Evolutionary conservation across 176 grass and related monocot species (phyloP).

Genomic region (Urochloa ruziziensis): DNA sequence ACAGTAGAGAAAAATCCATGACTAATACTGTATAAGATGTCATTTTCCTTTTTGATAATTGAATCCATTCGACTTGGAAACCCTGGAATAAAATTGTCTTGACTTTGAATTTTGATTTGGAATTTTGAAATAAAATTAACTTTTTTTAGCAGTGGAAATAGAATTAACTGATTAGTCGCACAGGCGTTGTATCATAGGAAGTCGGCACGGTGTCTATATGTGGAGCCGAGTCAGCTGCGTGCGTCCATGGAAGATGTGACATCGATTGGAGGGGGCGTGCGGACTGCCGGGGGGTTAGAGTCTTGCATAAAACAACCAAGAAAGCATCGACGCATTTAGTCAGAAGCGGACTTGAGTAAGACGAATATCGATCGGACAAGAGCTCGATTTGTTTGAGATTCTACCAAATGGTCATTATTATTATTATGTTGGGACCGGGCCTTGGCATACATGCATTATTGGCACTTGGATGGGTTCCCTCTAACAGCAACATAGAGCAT

Average conservation of each 20-base stretch:
- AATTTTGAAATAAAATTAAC: no score
- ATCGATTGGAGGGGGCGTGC: background rate
- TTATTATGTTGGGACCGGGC: background rate
- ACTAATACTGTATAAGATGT: no score
- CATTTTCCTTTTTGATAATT: no score
- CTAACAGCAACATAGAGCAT: background rate
- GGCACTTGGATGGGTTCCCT: background rate
- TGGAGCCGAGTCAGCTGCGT: background rate
- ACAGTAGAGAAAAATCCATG: no score
- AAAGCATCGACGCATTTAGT: slow-evolving; percentile 3
- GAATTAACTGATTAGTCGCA: no score
- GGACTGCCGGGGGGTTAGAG: background rate
- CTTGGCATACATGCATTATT: background rate
- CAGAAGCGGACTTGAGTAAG: background rate
- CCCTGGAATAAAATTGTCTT: no score
- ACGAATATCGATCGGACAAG: background rate
- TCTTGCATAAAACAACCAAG: background rate
- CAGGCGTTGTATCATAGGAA: no score
- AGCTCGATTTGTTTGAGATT: background rate
- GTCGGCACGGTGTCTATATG: background rate
- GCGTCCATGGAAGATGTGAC: background rate
- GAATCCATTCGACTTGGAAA: no score
- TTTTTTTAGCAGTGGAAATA: no score
- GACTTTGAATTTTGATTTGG: no score
- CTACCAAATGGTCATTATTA: background rate